phyloP scores from a whole-genome alignment of 176 grass and related monocot genomes.

The Avena sativa region DNA sequence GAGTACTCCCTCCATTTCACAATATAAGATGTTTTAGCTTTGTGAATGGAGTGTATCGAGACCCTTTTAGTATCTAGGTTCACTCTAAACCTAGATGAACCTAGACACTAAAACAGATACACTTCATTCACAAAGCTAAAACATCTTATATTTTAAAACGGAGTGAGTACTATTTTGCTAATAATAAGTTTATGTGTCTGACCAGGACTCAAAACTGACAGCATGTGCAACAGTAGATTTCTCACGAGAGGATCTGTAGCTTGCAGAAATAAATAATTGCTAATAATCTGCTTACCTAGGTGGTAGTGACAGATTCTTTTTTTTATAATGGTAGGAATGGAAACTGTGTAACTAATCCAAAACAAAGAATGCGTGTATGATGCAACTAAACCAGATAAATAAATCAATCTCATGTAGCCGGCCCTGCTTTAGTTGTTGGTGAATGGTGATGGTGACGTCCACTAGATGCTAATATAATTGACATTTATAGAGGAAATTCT shows the following conservation, averaged over 20 bases:
- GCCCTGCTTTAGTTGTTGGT: conserved; percentile 32
- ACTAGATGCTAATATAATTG: conserved; percentile 8
- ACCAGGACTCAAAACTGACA: neutral
- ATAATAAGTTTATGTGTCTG: neutral
- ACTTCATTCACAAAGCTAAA: no score
- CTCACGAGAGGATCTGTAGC: neutral
- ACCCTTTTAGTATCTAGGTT: no score
- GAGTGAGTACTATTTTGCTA: neutral
- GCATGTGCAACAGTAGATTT: neutral
- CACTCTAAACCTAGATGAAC: no score
- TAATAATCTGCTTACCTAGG: neutral
- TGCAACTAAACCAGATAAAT: no score
- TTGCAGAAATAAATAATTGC: neutral
- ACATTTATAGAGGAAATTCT: neutral
- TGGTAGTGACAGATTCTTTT: conserved; percentile 9
- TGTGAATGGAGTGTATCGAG: no score
- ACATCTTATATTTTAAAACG: no score
- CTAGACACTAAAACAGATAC: no score
- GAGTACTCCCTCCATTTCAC: no score
- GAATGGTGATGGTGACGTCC: neutral
- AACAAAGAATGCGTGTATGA: neutral
- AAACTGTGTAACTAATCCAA: neutral
- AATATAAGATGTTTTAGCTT: no score
- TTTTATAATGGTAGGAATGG: conserved; percentile 9
- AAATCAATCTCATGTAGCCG: no score